Evolutionary conservation across 805 yeast species (phyloP), one percentile per base, ranked within the genome.

Genomic region (Saccharomycopsis javanensis): DNA sequence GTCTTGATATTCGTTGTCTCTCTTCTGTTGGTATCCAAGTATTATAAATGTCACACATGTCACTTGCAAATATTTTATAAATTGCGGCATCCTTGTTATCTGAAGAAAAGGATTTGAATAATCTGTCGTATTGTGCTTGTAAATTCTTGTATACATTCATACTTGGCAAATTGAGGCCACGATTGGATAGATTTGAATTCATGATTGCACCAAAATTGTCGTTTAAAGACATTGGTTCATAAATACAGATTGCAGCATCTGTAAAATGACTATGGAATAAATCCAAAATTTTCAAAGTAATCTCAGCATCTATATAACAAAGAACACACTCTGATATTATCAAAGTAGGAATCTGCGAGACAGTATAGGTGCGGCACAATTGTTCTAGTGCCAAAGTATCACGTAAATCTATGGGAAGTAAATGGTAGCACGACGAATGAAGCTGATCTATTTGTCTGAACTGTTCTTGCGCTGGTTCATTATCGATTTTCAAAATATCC

Each of bases 241-340:
- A 86, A 4, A 85, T 69, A 4, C 80, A 65, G 20, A 81, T 61
- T 23, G 68, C 53, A 55, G 69, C 65, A 48, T 48, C 23, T 0
- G 52, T 5, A 34, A 78, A 64, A n/a, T 52, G 33, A 0, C 59
- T 51, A 3, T 63, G 64, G 70, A 84, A 76, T 64, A 74, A 76
- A 1, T 65, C 55, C 3, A 86, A 60, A 2, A 84, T 75, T 1
- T 63, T 51, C 33, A 68, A 65, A 25, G 85, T 77, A 23, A 76
- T 78, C 11, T 70, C 71, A 0, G 84, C 81, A 3, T 77, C 72
- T 60, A 86, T 64, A 66, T 86, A 86, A 65, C 95, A 87, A 35
- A 87, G 70, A 35, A 88, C 88, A 69, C 94, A 87, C 66, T 86
- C 95, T 60, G 88, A 80, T 18, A 86, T 66, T 2, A 87, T 68